A percentile compares a stretch with the other conserved stretches of the same genome.
Conservation (phyloP, 108 stramenopile species). For the Nannochloropsis granulata region DNA sequence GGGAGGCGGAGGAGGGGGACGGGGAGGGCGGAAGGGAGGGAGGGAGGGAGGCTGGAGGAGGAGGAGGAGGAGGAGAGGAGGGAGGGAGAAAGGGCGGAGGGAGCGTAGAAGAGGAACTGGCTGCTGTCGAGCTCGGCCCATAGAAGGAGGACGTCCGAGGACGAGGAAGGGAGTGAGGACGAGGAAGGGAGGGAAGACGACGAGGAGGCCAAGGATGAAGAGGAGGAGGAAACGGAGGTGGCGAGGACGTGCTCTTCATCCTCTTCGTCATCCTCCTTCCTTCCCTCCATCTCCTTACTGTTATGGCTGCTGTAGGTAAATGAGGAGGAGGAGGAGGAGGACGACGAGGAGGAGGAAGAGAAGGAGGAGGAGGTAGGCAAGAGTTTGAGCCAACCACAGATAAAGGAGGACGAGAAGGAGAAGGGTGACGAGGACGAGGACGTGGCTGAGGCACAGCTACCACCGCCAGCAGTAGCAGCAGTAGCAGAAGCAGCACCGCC, state of each 20-base stretch:
- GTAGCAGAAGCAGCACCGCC: neutral
- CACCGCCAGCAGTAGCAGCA: neutral
- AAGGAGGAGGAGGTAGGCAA: neutral
- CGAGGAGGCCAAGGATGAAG: too few relatives aligned
- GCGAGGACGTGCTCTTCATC: neutral
- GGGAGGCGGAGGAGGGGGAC: neutral
- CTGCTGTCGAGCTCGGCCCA: neutral
- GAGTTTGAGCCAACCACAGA: neutral
- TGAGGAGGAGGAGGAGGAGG: neutral
- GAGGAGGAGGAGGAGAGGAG: neutral
- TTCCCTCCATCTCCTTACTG: neutral
- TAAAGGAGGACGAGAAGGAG: neutral
- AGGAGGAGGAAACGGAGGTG: neutral
- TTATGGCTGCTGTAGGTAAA: neutral
- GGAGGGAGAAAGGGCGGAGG: neutral
- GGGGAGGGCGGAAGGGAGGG: neutral
- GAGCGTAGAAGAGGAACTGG: neutral
- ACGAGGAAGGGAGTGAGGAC: neutral
- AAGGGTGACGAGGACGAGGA: neutral
- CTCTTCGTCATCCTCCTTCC: neutral
- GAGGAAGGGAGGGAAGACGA: neutral
- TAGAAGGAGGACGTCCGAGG: neutral
- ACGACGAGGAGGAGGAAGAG: neutral
- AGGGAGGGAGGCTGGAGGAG: too few relatives aligned
- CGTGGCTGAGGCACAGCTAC: neutral